Conservation (phyloP, 2,329 filamentous ascomycete genomes). For the Colletotrichum camelliae region DNA sequence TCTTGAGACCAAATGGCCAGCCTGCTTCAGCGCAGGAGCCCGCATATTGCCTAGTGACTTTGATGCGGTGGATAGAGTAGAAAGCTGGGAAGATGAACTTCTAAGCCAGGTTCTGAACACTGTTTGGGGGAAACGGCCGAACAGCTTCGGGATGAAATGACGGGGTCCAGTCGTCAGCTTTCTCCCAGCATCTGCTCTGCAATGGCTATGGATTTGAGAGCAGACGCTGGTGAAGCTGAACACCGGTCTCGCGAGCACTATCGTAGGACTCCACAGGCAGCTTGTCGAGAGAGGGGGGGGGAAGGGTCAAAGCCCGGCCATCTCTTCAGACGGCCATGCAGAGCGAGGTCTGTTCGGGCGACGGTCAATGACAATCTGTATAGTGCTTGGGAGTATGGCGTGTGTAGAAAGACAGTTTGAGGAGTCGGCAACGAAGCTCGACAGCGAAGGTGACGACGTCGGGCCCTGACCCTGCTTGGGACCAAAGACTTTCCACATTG, state of each 20-base stretch:
- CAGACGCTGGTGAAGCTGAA: neutral
- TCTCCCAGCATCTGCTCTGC: neutral
- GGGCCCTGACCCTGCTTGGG: neutral
- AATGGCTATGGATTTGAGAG: neutral
- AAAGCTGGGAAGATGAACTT: neutral
- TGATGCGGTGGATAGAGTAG: neutral
- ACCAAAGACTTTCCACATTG: conserved; percentile 10
- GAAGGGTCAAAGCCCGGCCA: conserved; percentile 16
- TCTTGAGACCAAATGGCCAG: conserved; percentile 7
- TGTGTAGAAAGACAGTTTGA: neutral
- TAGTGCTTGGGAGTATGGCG: neutral
- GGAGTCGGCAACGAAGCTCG: neutral
- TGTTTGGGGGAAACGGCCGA: neutral
- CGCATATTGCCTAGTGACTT: neutral
- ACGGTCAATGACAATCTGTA: neutral
- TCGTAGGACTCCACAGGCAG: neutral
- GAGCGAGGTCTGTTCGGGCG: neutral
- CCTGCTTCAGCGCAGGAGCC: conserved; percentile 9
- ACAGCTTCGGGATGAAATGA: neutral
- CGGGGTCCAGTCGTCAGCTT: neutral
- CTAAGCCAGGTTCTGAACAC: neutral
- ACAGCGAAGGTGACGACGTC: neutral
- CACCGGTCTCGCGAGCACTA: neutral
- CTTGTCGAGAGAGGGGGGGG: neutral
- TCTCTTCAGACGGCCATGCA: conserved; percentile 15